Evolutionary conservation across 169 alveolate species (phyloP).

Genomic region (Plasmodium chabaudi): DNA sequence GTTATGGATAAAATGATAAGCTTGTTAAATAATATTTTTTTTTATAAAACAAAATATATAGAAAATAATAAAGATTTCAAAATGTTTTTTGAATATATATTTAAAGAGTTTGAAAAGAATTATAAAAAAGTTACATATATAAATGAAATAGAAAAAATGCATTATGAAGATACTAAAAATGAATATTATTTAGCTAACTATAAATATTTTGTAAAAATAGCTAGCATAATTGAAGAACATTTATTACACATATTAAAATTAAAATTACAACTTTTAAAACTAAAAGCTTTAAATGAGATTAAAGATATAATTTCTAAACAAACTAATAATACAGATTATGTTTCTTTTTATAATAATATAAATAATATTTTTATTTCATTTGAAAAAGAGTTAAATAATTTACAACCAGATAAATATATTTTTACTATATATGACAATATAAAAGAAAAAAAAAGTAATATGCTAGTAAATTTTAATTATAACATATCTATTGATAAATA

Average conservation of each 20-base stretch:
- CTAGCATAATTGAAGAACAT: slow-evolving; percentile 37
- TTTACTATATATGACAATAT: slow-evolving; percentile 23
- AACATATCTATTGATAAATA: slow-evolving; percentile 33
- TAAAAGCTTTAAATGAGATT: slow-evolving; percentile 44
- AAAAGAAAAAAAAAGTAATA: neutral
- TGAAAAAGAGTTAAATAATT: slow-evolving; percentile 31
- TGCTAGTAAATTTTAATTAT: slow-evolving; percentile 7
- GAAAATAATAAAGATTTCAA: slow-evolving; percentile 26
- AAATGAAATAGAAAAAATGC: slow-evolving; percentile 21
- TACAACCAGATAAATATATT: slow-evolving; percentile 11
- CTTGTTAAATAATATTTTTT: slow-evolving; percentile 17
- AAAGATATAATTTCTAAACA: slow-evolving; percentile 14
- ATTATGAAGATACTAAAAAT: slow-evolving; percentile 12
- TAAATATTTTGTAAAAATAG: slow-evolving; percentile 30
- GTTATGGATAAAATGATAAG: slow-evolving; percentile 10
- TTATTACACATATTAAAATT: slow-evolving; percentile 17
- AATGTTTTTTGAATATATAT: slow-evolving; percentile 10
- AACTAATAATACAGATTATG: slow-evolving; percentile 6
- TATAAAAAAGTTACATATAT: slow-evolving; percentile 12
- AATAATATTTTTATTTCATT: slow-evolving; percentile 10
- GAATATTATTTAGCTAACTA: slow-evolving; percentile 24
- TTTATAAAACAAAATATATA: slow-evolving; percentile 11
- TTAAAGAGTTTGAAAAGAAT: slow-evolving; percentile 15
- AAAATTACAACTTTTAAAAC: slow-evolving; percentile 32
- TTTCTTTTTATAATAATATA: slow-evolving; percentile 18